phyloP scores from a whole-genome alignment of 257 asterid genomes.

The Fraxinus pennsylvanica region DNA sequence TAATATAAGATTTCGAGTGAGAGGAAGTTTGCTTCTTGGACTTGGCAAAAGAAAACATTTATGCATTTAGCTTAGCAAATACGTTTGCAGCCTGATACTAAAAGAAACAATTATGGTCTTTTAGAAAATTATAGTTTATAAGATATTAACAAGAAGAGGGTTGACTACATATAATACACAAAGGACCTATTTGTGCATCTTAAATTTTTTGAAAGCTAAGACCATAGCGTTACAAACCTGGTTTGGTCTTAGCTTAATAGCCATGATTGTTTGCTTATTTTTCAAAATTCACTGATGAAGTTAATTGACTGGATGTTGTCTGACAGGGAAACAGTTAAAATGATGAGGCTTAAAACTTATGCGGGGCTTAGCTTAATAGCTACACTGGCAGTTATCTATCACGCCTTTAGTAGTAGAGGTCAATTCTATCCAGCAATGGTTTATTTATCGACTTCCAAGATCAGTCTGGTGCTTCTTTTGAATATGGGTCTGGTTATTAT shows the following conservation, averaged over 20 bases:
- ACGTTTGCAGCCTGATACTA: neutral
- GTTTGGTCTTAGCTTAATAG: neutral
- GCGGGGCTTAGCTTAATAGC: slow-evolving; percentile 74
- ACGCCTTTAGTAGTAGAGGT: slow-evolving; percentile 79
- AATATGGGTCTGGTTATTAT: slow-evolving; percentile 84
- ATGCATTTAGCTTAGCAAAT: neutral
- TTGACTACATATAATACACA: neutral
- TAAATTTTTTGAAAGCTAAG: neutral
- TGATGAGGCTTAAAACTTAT: slow-evolving; percentile 87
- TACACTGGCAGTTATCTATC: slow-evolving; percentile 68
- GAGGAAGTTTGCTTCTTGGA: neutral
- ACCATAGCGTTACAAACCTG: neutral
- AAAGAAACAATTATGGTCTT: neutral
- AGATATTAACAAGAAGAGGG: neutral
- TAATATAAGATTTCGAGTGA: neutral
- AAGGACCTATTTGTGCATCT: neutral
- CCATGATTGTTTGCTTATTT: neutral
- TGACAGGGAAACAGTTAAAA: slow-evolving; percentile 46
- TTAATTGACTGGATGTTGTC: slow-evolving; percentile 31
- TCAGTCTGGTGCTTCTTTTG: slow-evolving; percentile 79
- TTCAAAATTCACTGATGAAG: neutral
- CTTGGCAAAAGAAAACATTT: neutral
- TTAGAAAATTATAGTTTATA: neutral
- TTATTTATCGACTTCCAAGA: slow-evolving; percentile 87
- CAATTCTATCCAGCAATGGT: slow-evolving; percentile 97